These are phyloP conservation scores for Populus pruinosa DNA, from an alignment of 345 rosid species.

Conservation along the genomic window DNA sequence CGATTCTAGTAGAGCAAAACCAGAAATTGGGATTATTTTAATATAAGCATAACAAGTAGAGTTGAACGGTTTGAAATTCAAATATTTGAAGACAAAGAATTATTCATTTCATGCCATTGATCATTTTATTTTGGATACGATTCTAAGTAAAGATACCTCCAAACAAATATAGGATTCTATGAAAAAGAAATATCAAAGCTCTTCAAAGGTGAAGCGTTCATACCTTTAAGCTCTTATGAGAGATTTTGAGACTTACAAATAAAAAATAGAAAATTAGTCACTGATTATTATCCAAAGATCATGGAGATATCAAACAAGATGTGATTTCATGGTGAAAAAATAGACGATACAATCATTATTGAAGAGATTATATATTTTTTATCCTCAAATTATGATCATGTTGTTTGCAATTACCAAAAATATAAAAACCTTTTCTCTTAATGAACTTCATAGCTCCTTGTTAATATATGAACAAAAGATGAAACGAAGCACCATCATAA, in stretches of 20 bases:
- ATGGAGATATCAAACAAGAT: no score
- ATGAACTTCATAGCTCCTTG: background rate
- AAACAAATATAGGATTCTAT: background rate
- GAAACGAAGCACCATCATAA: background rate
- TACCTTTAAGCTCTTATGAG: background rate
- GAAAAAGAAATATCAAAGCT: background rate
- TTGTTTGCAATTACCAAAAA: background rate
- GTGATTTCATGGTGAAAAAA: background rate
- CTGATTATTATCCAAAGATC: no score
- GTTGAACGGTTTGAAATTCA: no score
- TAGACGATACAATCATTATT: background rate
- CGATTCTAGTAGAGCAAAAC: no score
- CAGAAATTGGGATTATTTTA: no score
- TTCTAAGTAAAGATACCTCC: background rate
- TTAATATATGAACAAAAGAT: background rate
- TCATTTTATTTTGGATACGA: background rate
- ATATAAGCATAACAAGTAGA: no score
- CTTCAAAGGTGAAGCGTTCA: background rate
- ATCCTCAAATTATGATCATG: background rate
- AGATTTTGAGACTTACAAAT: background rate
- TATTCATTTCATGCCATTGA: background rate
- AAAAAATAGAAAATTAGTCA: background rate
- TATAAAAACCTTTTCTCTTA: background rate
- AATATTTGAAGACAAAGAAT: no score
- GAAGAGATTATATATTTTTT: background rate